A percentile compares a stretch with the other conserved stretches of the same genome.
These are phyloP conservation scores for Diaporthe destruens DNA, from an alignment of 2,329 filamentous ascomycete genomes.

Conservation along the genomic window DNA sequence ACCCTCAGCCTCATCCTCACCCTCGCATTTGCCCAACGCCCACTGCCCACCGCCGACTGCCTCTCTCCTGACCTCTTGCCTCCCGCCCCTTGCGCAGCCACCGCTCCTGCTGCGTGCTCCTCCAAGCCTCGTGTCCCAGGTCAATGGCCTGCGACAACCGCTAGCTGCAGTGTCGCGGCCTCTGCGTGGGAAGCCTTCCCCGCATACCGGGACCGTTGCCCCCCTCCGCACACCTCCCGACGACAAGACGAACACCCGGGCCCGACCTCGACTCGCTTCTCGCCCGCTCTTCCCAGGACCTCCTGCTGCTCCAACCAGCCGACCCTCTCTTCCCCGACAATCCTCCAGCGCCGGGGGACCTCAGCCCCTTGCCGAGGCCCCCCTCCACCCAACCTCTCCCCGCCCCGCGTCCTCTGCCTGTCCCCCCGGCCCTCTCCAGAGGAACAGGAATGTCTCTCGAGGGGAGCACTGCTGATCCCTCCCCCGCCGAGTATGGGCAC, in stretches of 20 bases:
- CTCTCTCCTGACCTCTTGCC: neutral
- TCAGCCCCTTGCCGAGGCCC: conserved; percentile 46
- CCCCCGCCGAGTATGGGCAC: conserved; percentile 52
- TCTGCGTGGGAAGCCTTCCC: conserved; percentile 52
- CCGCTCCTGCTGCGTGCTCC: neutral
- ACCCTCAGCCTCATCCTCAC: neutral
- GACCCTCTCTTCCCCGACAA: neutral
- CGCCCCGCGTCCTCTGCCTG: neutral
- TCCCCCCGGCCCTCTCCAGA: conserved; percentile 12
- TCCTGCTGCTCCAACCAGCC: neutral
- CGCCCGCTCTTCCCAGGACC: neutral
- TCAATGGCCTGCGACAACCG: conserved; percentile 70
- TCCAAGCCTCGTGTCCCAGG: conserved; percentile 45
- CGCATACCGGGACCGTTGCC: conserved; percentile 47
- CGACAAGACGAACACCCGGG: conserved; percentile 25
- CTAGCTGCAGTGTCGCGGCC: conserved; percentile 67
- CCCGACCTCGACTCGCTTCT: conserved; percentile 29
- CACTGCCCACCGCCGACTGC: neutral
- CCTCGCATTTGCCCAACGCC: too few relatives aligned
- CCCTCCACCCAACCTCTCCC: conserved; percentile 20
- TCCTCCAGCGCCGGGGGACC: conserved; percentile 14
- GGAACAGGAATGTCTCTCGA: conserved; percentile 46
- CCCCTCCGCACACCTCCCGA: conserved; percentile 11
- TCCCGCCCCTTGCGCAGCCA: neutral
- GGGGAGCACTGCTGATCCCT: conserved; percentile 27